Conservation (phyloP, 306 rosid genomes). For the Begonia masoniana region DNA sequence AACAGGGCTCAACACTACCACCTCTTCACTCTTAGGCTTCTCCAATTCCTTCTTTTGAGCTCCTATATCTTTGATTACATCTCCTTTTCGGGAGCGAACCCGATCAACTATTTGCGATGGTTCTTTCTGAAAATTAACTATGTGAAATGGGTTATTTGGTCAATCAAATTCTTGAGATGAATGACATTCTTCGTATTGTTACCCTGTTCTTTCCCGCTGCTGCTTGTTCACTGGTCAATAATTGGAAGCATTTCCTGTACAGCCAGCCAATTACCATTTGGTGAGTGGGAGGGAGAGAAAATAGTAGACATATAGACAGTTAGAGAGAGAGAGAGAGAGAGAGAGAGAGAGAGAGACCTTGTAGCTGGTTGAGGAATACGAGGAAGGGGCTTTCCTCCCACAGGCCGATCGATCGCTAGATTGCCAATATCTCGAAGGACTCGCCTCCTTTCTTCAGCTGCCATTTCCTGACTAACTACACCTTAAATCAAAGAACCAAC, state of each 20-base stretch:
- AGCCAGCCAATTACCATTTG: no score
- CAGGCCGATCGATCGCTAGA: constrained; percentile 29
- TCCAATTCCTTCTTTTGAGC: neutral
- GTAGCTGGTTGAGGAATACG: constrained; percentile 31
- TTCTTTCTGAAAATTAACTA: neutral
- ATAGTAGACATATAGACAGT: no score
- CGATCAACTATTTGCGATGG: neutral
- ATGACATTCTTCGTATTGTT: neutral
- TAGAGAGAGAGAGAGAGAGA: neutral
- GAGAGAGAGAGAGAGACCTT: constrained; percentile 21
- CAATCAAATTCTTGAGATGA: neutral
- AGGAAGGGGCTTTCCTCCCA: constrained; percentile 22
- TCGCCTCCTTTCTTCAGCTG: constrained; percentile 39
- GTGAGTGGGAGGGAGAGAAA: no score
- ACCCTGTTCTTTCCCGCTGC: neutral
- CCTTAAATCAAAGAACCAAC: constrained; percentile 16
- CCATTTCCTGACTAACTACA: constrained; percentile 40
- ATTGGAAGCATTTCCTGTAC: no score
- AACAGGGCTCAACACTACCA: neutral
- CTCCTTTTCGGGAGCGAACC: neutral
- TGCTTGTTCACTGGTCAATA: neutral
- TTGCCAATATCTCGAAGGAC: constrained; percentile 73
- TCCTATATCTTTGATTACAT: neutral
- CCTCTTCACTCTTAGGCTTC: neutral
- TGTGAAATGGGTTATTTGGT: neutral